A percentile compares a stretch with the other conserved stretches of the same genome.
phyloP scores from a whole-genome alignment of 176 grass and related monocot genomes.

The Ampelocalamus luodianensis region DNA sequence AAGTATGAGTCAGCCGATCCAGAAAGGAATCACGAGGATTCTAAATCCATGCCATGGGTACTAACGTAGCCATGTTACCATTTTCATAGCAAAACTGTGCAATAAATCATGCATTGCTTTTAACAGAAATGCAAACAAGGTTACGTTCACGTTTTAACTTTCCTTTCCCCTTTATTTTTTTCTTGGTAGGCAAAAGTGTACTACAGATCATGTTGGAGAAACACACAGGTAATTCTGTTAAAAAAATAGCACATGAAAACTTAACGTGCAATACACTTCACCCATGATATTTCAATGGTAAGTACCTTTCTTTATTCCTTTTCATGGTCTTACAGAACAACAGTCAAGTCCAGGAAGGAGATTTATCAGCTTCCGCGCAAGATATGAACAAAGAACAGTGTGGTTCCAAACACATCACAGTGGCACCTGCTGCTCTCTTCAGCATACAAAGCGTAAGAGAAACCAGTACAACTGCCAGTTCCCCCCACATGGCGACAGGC shows the following conservation, averaged over 20 bases:
- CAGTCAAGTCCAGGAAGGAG: constrained; percentile 47
- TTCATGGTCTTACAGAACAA: constrained; percentile 41
- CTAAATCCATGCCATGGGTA: constrained; percentile 89
- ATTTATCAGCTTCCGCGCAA: constrained; percentile 52
- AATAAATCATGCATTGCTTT: neutral
- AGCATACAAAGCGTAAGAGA: constrained; percentile 35
- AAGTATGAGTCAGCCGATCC: constrained; percentile 64
- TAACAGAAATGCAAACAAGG: neutral
- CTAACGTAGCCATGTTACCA: constrained; percentile 37
- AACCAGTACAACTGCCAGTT: constrained; percentile 19
- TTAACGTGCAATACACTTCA: neutral
- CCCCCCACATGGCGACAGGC: constrained; percentile 31
- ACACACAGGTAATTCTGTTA: constrained; percentile 59
- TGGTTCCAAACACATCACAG: constrained; percentile 35
- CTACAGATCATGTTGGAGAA: constrained; percentile 95
- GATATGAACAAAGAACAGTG: constrained; percentile 52
- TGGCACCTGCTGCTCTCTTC: constrained; percentile 37
- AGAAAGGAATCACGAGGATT: constrained; percentile 62
- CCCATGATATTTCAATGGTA: constrained; percentile 1
- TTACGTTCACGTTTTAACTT: constrained; percentile 16
- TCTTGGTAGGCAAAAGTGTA: constrained; percentile 72
- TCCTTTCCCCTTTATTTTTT: neutral
- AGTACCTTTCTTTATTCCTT: constrained; percentile 21
- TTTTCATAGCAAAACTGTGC: neutral
- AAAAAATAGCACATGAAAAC: neutral